Base-by-base conservation (phyloP, 257 asterid species). In the Jacaranda copaia region DNA sequence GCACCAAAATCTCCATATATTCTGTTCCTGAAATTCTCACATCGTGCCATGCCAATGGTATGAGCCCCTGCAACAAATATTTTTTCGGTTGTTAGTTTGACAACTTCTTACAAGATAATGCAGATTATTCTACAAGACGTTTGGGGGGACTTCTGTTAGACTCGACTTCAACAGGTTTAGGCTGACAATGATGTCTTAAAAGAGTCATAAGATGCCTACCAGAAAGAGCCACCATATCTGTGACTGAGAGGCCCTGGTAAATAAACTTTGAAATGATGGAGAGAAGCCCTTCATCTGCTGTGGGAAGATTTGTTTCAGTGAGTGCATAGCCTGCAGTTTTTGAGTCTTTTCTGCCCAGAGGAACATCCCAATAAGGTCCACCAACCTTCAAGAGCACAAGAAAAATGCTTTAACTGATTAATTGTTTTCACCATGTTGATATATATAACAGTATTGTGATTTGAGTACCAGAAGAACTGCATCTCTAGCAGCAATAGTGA, bases 351-450 rank as follows among this genome's bases (percentile, higher is more conserved):
- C 96, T 85, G 40, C 98, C 98, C 5, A 94, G 16, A 25, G 97
- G 97, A 46, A 94, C 98, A 75, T 81, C 87, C 98, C 98, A 94
- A 81, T 90, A 91, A 0, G 98, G 98, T 40, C 98, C 98, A 73
- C 97, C 98, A 77, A 94, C 98, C 98, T 94, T 70, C 75, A 62
- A 3, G 32, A 16, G 57, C 55, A 70, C 74, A 55, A 19, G 6
- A 48, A 20, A 62, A 59, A 35, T 72, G 11, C 45, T 4, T 9
- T 55, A 53, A 3, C 11, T 55, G 42, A 73, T 32, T 42, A 7
- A 12, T 43, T 71, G 19, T 52, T 5, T 36, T 57, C 7, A 42
- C 1, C 16, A 59, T 8, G 3, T 25, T 59, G 65, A 12, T 15
- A 55, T 16, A 57, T 52, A 32, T 56, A 15, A 39, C 18, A 39